These are phyloP conservation scores for Lycium barbarum DNA, from an alignment of 257 asterid genomes.

Conservation along the genomic window DNA sequence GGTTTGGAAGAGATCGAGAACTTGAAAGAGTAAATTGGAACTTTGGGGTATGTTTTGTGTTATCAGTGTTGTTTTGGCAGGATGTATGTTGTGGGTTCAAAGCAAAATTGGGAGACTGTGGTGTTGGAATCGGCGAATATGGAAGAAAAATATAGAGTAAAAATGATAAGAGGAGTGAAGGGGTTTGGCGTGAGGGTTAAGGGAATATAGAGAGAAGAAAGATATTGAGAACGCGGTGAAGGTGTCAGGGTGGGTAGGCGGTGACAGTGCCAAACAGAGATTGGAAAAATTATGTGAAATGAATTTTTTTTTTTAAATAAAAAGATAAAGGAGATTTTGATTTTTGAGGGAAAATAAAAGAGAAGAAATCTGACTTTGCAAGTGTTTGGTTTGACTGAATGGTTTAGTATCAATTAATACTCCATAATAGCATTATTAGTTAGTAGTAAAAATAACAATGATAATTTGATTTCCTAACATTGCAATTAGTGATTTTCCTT, in stretches of 20 bases:
- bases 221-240: constrained; percentile 20
- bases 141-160: constrained; percentile 24
- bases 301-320: too few species aligned
- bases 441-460: neutral
- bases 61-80: neutral
- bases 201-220: neutral
- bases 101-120: neutral
- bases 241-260: neutral
- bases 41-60: too few species aligned
- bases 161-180: neutral
- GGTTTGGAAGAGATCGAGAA: constrained; percentile 38
- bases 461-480: neutral
- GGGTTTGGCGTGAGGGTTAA: constrained; percentile 27
- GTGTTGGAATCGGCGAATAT: neutral
- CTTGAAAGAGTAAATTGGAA: neutral
- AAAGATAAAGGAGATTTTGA: too few species aligned
- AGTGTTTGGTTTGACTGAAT: too few species aligned
- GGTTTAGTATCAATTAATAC: too few species aligned
- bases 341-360: too few species aligned
- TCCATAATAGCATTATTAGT: too few species aligned
- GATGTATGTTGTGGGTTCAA: neutral
- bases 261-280: constrained; percentile 3
- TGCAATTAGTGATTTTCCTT: too few species aligned
- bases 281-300: neutral
- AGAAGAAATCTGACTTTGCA: too few species aligned